Base-by-base conservation (phyloP, 192 early-diverging fungal species). In the Coemansia sp. region DNA sequence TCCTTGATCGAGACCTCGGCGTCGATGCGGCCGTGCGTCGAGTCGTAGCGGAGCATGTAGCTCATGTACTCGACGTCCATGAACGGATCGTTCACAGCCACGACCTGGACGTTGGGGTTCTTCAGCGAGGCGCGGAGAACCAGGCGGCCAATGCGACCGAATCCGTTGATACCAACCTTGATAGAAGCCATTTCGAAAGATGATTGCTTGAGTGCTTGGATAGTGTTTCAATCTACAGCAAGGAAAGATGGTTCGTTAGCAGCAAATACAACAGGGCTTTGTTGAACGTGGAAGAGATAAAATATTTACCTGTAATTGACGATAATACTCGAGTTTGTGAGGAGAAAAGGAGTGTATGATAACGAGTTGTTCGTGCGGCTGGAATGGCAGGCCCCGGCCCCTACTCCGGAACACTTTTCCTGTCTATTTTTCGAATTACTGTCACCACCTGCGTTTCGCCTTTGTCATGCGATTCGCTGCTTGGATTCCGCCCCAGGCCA, bases 31-130 rank as follows among this genome's bases (percentile, higher is more conserved):
- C 97, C 97, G 82, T 99, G 97, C 67, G 95, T 96, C 33, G 97
- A 96, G 88, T 99, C 97, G 80, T 95, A 99, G 86, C 97, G 93
- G 67, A 95, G 82, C 77, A 97, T 82, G 87, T 97, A 98, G 73
- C 88, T 93, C 94, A 97, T 97, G 86, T 98, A 97, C 46, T 91
- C 89, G 24, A 92, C 84, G 65, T 90, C 87, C 75, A 95, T 92
- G 91, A 97, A 97, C 53, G 95, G 95, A 81, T 98, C 96, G 82
- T 97, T 97, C 84, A 98, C 84, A 55, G 90, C 89, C 18, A 93
- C 89, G 51, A 98, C 92, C 52, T 90, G 68, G 44, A 93, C 82
- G 38, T 85, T 69, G 30, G 63, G 40, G 77, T 90, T 82, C 67
- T 83, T 70, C 22, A 94, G 80, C 38, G 94, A 85, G 48, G 93